phyloP scores from a whole-genome alignment of 2,329 filamentous ascomycete species.

The Ciborinia camelliae region DNA sequence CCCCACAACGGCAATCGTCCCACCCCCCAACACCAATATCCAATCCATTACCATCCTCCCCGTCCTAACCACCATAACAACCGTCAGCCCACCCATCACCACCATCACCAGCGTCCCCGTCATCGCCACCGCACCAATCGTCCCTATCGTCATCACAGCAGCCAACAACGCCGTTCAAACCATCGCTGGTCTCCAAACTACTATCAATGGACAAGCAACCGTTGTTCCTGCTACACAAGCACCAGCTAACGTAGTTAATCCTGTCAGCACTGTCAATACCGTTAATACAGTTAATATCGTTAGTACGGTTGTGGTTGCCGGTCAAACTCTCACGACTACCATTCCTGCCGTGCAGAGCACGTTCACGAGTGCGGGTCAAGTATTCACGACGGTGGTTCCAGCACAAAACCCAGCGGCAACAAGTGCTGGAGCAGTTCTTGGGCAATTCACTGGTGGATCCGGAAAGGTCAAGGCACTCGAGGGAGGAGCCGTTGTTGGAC shows the following conservation, averaged over 20 bases:
- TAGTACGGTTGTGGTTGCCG: neutral
- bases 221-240: neutral
- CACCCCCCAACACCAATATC: conserved; percentile 3
- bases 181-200: neutral
- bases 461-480: neutral
- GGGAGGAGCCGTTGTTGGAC: conserved; percentile 4
- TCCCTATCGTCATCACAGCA: neutral
- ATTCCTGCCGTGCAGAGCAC: neutral
- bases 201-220: neutral
- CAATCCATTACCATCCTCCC: conserved; percentile 7
- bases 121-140: neutral
- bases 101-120: conserved; percentile 11
- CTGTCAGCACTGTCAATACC: too few relatives aligned
- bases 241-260: too few relatives aligned
- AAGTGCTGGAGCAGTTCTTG: neutral
- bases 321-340: neutral
- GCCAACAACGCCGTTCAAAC: neutral
- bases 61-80: conserved; percentile 11
- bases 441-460: neutral
- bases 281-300: neutral
- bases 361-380: neutral
- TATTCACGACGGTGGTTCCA: neutral
- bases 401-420: neutral
- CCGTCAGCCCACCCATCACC: conserved; percentile 12
- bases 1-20: neutral